Base-by-base conservation (phyloP, 495 filamentous ascomycete species). In the Paragyromitra xinjiangensis region DNA sequence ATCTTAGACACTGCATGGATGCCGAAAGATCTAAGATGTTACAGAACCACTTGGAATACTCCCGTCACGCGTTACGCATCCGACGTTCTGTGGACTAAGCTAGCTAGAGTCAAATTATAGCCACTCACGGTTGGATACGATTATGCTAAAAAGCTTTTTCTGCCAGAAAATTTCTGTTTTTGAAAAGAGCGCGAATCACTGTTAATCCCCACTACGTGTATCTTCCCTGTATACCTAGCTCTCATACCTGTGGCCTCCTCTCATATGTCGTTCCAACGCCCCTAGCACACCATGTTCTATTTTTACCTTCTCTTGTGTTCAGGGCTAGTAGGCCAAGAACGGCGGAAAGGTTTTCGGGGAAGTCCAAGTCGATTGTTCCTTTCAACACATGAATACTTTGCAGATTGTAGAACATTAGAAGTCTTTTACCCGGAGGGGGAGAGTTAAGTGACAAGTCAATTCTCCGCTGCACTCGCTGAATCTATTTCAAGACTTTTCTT, bases 401-500 rank as follows among this genome's bases (percentile, higher is more conserved):
- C 9, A 22, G 6, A 19, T 53, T 53, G 14, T 16, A 59, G 6
- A 59, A n/a, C 3, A n/a, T 37, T 7, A 37, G 11, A 29, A 3
- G 24, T 14, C 34, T 34, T 34, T 16, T 34, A 11, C 14, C 55
- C 11, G 11, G 55, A 29, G 26, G 55, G 9, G 9, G 55, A 4
- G 0, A 16, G 7, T 22, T 59, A 59, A 59, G 5, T 59, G 55
- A 59, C 55, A 59, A 34, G 55, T 59, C 26, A 34, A 14, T 29
- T 59, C 24, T 16, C 5, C 3, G 11, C 12, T 59, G 55, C 6
- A 37, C 34, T 59, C 8, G 0, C 8, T 59, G 29, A 1, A 34
- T 58, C 55, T 61, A 61, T 61, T 61, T 19, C 29, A 61, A 61
- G 56, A 39, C 29, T 37, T 19, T 7, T 39, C 56, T 22, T 61